Evolutionary conservation across 2,329 filamentous ascomycete genomes (phyloP).

Genomic region (Venturia pyrina): DNA sequence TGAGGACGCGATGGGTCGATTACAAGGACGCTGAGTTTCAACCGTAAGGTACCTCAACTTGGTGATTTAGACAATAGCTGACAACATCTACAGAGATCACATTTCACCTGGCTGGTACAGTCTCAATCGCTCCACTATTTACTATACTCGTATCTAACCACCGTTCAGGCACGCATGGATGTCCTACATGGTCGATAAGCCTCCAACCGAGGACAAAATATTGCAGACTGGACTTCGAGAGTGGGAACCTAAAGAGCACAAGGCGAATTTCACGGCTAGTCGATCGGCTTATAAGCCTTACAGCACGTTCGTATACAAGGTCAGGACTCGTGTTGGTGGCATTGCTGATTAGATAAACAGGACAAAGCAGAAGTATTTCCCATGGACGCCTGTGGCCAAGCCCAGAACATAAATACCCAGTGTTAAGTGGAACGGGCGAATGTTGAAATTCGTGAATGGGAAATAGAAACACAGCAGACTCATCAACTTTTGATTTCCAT

Average conservation of each 20-base stretch:
- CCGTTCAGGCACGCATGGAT: conserved; percentile 79
- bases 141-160: neutral
- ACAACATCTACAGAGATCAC: neutral
- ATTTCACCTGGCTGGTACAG: conserved; percentile 4
- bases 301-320: conserved; percentile 63
- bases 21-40: conserved; percentile 84
- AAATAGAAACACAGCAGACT: neutral
- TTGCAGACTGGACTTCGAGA: conserved; percentile 54
- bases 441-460: neutral
- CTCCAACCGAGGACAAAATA: conserved; percentile 67
- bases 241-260: conserved; percentile 68
- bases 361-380: conserved; percentile 38
- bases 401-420: conserved; percentile 18
- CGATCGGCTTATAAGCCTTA: conserved; percentile 84
- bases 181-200: conserved; percentile 81
- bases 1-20: conserved; percentile 95
- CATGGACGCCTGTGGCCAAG: conserved; percentile 39
- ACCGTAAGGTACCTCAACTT: conserved; percentile 60
- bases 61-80: neutral
- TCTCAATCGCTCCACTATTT: neutral
- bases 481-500: neutral
- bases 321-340: neutral
- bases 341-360: conserved; percentile 20
- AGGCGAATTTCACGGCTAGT: conserved; percentile 64
- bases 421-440: neutral